A percentile compares a stretch with the other conserved stretches of the same genome.
phyloP scores from a whole-genome alignment of 495 filamentous ascomycete genomes.

The Penicillium crystallinum region DNA sequence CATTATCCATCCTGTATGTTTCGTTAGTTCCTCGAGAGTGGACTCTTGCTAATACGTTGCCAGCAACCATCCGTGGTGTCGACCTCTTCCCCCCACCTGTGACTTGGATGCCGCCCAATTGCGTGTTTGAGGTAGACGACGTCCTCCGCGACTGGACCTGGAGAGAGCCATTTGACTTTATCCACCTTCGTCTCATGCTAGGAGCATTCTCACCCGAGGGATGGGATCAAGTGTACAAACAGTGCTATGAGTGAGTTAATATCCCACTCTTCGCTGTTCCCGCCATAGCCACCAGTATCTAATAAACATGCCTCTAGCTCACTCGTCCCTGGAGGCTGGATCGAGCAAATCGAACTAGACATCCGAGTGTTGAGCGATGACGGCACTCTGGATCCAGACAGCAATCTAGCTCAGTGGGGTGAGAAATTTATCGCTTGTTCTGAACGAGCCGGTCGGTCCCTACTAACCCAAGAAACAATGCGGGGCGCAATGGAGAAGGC shows the following conservation, averaged over 20 bases:
- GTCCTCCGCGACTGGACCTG: constrained; percentile 22
- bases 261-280: neutral
- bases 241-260: constrained; percentile 24
- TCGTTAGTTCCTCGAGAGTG: no score
- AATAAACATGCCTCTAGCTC: constrained; percentile 1
- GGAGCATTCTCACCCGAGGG: constrained; percentile 15
- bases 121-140: constrained; percentile 26
- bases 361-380: constrained; percentile 39
- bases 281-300: no score
- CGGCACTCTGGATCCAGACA: constrained; percentile 24
- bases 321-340: constrained; percentile 46
- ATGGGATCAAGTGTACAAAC: constrained; percentile 23
- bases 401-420: constrained; percentile 17
- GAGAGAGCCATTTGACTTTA: constrained; percentile 25
- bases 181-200: constrained; percentile 22
- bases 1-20: neutral
- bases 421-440: constrained; percentile 17
- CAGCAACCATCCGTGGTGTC: constrained; percentile 15
- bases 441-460: constrained; percentile 11
- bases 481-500: constrained; percentile 15
- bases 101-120: constrained; percentile 12
- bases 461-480: constrained; percentile 17
- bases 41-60: neutral
- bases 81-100: constrained; percentile 11
- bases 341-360: constrained; percentile 48